Base-by-base conservation (phyloP, 1,284 basidiomycete genomes). In the Leccinum insolens region DNA sequence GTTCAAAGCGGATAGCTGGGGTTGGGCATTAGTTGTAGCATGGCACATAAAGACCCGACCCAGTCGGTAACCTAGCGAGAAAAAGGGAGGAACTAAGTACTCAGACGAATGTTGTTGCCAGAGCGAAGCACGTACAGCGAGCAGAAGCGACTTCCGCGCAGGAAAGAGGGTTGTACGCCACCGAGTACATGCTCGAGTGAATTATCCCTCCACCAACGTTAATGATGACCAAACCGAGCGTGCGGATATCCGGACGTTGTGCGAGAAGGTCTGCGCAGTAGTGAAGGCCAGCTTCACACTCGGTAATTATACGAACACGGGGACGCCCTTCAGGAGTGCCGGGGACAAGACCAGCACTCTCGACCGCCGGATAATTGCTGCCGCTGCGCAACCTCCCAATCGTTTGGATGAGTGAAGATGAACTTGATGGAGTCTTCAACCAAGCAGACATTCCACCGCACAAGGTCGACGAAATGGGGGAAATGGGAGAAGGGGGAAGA, bases 261-360 rank as follows among this genome's bases (percentile, higher is more conserved):
- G 77, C 68, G 9, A 82, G 73, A 8, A 82, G 76, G 60, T 77
- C 79, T 20, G 75, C 69, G 63, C 84, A 84, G 67, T 79, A 85
- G 67, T 86, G 80, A 6, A 85, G 70, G 68, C 80, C 82, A 0
- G 83, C 84, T 72, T 85, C 84, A 4, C 84, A 84, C 69, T 85
- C 83, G 0, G 82, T 83, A 34, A 85, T 76, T 59, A 85, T 84
- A 12, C 77, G 78, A 1, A 85, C 68, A 2, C 80, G 79, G 0
- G 0, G 72, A 64, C 34, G 34, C 34, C 34, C 34, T 34, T 34
- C 34, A n/a, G 72, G 70, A 3, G 65, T 72, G 20, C 55, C 4
- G 9, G 69, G 69, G 14, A 81, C 67, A 1, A 82, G 75, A 0
- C 77, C 75, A 0, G 78, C 81, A 22, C 65, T 64, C 3, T 80